Evolutionary conservation across 768 basidiomycete genomes (phyloP).

Genomic region (Hygrophoropsis aurantiaca): DNA sequence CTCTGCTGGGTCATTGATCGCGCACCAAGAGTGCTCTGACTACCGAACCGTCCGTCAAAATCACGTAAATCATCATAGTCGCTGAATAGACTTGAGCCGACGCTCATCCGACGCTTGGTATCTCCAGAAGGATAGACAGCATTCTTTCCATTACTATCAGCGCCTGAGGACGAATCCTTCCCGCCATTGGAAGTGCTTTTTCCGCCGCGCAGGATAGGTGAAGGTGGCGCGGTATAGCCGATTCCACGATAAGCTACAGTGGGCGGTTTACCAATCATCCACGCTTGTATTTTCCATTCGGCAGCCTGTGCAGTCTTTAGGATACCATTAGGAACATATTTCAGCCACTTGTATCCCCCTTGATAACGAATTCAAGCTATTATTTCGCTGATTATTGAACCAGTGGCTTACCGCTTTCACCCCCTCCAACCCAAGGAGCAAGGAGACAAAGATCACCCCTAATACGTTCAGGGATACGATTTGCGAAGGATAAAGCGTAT

Average conservation of each 20-base stretch:
- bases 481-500: constrained; percentile 87
- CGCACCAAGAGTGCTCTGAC: constrained; percentile 68
- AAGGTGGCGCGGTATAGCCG: constrained; percentile 61
- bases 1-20: constrained; percentile 38
- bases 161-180: constrained; percentile 17
- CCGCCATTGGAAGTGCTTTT: constrained; percentile 21
- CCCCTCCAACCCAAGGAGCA: constrained; percentile 95
- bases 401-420: constrained; percentile 72
- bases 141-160: constrained; percentile 14
- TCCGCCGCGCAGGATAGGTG: constrained; percentile 28
- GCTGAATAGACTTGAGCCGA: constrained; percentile 72
- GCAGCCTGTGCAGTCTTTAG: constrained; percentile 95
- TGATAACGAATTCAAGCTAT: constrained; percentile 9
- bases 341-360: constrained; percentile 95
- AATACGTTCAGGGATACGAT: constrained; percentile 71
- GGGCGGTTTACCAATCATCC: constrained; percentile 96
- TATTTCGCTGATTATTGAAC: constrained; percentile 1
- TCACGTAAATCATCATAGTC: constrained; percentile 88
- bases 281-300: constrained; percentile 95
- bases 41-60: constrained; percentile 85
- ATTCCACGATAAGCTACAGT: constrained; percentile 83
- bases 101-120: constrained; percentile 59
- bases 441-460: constrained; percentile 84
- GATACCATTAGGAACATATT: constrained; percentile 91
- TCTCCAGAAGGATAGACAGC: constrained; percentile 35